A percentile compares a stretch with the other conserved stretches of the same genome.
phyloP scores from a whole-genome alignment of 2,329 filamentous ascomycete species.

The Colletotrichum shisoi region DNA sequence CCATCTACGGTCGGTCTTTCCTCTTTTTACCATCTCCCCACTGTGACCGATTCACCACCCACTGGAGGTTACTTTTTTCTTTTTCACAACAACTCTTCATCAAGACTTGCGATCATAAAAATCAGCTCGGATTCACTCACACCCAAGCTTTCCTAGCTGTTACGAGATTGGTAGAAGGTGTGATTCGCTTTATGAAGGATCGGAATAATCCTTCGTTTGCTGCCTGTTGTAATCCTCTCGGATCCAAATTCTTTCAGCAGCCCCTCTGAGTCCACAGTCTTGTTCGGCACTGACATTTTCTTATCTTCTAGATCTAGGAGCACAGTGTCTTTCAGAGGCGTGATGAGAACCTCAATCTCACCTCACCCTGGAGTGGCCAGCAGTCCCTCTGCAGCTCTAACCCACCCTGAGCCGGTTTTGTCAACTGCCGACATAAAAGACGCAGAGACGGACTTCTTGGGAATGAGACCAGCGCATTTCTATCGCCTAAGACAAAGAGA shows the following conservation, averaged over 20 bases:
- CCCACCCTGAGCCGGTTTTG: background rate
- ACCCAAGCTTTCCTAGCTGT: background rate
- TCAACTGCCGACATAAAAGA: background rate
- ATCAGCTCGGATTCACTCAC: background rate
- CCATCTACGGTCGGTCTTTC: background rate
- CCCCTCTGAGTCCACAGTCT: background rate
- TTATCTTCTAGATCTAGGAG: background rate
- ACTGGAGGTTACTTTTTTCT: background rate
- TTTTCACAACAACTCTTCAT: background rate
- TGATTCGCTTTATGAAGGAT: background rate
- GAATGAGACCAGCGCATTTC: conserved; percentile 5
- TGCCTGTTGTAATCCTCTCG: background rate
- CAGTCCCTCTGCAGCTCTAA: no score
- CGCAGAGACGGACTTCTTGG: background rate
- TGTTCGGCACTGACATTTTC: no score
- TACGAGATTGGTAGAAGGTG: background rate
- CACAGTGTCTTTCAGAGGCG: no score
- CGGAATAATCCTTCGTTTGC: background rate
- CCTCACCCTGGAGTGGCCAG: background rate
- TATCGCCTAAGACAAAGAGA: conserved; percentile 4
- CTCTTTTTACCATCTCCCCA: background rate
- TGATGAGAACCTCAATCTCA: background rate
- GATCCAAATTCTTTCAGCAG: background rate
- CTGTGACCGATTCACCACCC: background rate
- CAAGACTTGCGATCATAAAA: background rate